Base-by-base conservation (phyloP, 208 protist species). In the Trypanosoma mega region DNA sequence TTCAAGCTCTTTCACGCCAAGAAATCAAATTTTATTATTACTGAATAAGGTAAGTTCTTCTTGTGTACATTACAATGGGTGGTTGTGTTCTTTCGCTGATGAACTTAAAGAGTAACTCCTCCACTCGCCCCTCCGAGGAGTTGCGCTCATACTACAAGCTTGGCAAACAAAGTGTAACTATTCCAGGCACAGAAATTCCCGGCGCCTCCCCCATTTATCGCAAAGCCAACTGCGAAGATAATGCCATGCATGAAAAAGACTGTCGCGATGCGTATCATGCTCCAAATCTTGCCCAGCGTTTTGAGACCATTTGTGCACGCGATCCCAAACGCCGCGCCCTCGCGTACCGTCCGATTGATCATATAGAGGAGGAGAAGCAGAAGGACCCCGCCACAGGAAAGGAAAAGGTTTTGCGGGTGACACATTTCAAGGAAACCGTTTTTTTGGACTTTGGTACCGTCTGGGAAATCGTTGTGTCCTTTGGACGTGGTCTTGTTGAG, bases 401-500 rank as follows among this genome's bases (percentile, higher is more conserved):
- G 54, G 58, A 77, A 47, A 66, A 63, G 21, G 46, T 63, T 31
- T 27, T 82, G 20, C 73, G 87, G 24, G 30, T 88, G 5, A 76
- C 74, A 2, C 77, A 93, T 59, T 62, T 93, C 11, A 50, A 31
- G 3, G 44, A 48, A n/a, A 68, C 72, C 6, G 14, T 41, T 7
- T 33, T 65, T 29, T 50, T 92, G 20, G 65, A 43, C n/a, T 66
- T 78, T 21, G 54, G 63, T 0, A 72, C 82, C 11, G 23, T 92
- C 24, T 78, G 69, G 74, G 12, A 72, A 12, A 23, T 43, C 18
- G 71, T 88, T 6, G 37, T 60, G 23, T 65, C 41, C 55, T 80
- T 92, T 63, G 68, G 79, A 18, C 65, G 74, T 23, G 80, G 82
- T 12, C 70, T 93, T 11, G 65, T 55, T 27, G 58, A 74, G 39